Base-by-base conservation (phyloP, 2,329 filamentous ascomycete genomes). In the Pseudopithomyces chartarum region DNA sequence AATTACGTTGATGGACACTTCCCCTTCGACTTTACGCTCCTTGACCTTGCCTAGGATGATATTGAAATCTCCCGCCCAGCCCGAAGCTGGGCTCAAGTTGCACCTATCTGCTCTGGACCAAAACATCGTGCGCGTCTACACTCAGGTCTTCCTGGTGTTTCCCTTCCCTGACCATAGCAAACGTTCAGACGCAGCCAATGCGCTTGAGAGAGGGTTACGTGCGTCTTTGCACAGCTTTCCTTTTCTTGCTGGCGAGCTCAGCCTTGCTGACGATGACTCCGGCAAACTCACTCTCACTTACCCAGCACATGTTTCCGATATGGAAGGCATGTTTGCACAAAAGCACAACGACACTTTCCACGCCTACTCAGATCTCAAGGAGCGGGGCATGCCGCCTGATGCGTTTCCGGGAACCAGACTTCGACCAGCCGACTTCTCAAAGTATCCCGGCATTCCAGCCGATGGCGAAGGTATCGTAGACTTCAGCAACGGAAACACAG, bases 51-150 rank as follows among this genome's bases (percentile, higher is more conserved):
- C 49, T 50, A 54, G 57, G 32, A 71, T 73, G 64, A 69, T 71
- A 57, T 57, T 65, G 58, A 70, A 66, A 54, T 56, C 64, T 49
- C 56, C 52, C 50, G 61, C 64, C 26, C 63, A 64, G 36, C 47
- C 55, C 23, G 59, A 58, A 54, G 61, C 60, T n/a, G 58, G 59
- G 43, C 62, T 63, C 36, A 59, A 57, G 7, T 65, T 74, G 52
- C 63, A 73, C 50, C 63, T 74, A 8, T 70, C 70, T 15, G 60
- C 64, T 43, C 32, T 69, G 19, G 71, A 74, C 46, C 70, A 74
- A 39, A 70, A 69, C 47, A 64, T 65, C 11, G 70, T 71, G 52
- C 68, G 71, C 38, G 68, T 69, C 7, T 73, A 73, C 56, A 71
- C 65, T 12, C 70, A 69, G 42, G 67, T 65, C 10, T 59, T 74